phyloP scores from a whole-genome alignment of 768 basidiomycete genomes.

The Xerocomus spinulosus region DNA sequence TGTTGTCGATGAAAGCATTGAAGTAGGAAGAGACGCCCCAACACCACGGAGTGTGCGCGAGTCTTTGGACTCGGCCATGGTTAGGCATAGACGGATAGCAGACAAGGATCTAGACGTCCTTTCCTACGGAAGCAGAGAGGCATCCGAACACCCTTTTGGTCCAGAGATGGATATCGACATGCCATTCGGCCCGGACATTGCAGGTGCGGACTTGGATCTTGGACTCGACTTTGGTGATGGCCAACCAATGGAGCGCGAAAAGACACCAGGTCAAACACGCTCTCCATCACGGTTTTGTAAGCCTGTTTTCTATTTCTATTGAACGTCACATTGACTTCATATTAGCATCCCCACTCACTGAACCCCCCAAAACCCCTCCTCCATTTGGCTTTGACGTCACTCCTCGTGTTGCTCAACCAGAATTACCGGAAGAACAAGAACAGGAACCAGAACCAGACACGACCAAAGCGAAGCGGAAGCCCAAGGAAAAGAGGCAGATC shows the following conservation, averaged over 20 bases:
- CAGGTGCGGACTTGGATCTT: constrained; percentile 58
- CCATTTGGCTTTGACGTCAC: constrained; percentile 48
- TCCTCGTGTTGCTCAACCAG: constrained; percentile 43
- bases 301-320: constrained; percentile 21
- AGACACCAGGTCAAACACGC: constrained; percentile 56
- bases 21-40: constrained; percentile 71
- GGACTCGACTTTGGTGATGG: constrained; percentile 67
- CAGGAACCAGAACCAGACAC: constrained; percentile 27
- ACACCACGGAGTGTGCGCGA: constrained; percentile 41
- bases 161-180: constrained; percentile 49
- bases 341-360: constrained; percentile 71
- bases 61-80: constrained; percentile 59
- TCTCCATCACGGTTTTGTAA: constrained; percentile 67
- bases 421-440: constrained; percentile 37
- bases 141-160: constrained; percentile 63
- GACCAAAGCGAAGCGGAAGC: constrained; percentile 45
- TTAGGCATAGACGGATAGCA: constrained; percentile 41
- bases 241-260: constrained; percentile 41
- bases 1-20: constrained; percentile 55
- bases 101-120: constrained; percentile 58
- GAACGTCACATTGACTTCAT: constrained; percentile 7
- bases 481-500: constrained; percentile 79
- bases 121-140: constrained; percentile 60
- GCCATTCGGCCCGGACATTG: constrained; percentile 47
- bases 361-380: constrained; percentile 74